These are phyloP conservation scores for Penicillium palitans DNA, from an alignment of 2,329 filamentous ascomycete species.

Conservation along the genomic window DNA sequence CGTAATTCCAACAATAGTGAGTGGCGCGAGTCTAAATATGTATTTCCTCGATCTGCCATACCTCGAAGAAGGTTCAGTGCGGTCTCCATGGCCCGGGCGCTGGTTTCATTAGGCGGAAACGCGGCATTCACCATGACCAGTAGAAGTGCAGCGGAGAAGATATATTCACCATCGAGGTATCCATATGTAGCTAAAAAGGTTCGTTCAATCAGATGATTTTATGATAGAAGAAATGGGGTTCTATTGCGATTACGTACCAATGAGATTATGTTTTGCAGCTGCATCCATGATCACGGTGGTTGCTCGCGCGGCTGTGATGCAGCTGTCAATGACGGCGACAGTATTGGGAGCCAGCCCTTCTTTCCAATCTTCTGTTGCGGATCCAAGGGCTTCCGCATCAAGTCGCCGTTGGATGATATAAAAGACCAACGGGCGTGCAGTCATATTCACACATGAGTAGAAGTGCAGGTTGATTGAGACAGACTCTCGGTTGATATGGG, in stretches of 20 bases:
- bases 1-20: constrained; percentile 41
- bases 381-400: constrained; percentile 34
- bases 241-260: constrained; percentile 40
- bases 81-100: constrained; percentile 48
- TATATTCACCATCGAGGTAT: constrained; percentile 59
- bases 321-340: constrained; percentile 54
- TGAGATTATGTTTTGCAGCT: constrained; percentile 52
- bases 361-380: constrained; percentile 48
- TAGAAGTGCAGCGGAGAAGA: constrained; percentile 56
- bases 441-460: constrained; percentile 61
- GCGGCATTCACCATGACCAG: constrained; percentile 57
- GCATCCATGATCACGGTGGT: constrained; percentile 53
- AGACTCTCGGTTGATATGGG: constrained; percentile 49
- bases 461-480: constrained; percentile 57
- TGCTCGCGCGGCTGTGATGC: constrained; percentile 52
- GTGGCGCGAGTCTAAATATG: constrained; percentile 48
- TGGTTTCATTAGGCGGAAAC: constrained; percentile 49
- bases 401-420: constrained; percentile 55
- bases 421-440: constrained; percentile 55
- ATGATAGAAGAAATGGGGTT: not conserved
- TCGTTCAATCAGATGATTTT: not conserved
- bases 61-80: constrained; percentile 49
- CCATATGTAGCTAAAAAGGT: constrained; percentile 52
- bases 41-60: constrained; percentile 57
- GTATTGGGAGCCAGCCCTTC: constrained; percentile 51